Conservation (phyloP, 129 eudicot species). For the Centella asiatica region DNA sequence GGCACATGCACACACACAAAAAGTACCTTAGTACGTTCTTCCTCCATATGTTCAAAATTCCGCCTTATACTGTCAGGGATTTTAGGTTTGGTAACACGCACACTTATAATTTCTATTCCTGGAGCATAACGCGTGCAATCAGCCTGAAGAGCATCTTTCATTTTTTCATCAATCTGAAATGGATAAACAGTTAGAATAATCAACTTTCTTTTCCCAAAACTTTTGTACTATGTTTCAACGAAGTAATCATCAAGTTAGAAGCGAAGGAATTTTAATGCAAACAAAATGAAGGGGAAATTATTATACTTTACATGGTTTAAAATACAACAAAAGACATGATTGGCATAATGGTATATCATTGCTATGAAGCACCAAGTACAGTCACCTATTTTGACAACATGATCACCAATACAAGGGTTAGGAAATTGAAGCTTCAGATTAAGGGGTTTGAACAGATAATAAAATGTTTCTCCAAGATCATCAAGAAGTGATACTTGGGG, state of each 20-base stretch:
- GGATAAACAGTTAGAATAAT: constrained; percentile 6
- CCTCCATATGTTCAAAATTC: constrained; percentile 94
- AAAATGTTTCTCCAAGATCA: too few relatives aligned
- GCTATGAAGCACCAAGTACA: not conserved
- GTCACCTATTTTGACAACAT: not conserved
- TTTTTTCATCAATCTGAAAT: constrained; percentile 83
- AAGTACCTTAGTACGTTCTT: constrained; percentile 93
- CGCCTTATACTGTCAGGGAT: constrained; percentile 74
- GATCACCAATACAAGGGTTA: not conserved
- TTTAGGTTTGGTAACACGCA: constrained; percentile 91
- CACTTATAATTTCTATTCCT: constrained; percentile 86
- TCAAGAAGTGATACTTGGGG: not conserved
- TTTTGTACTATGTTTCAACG: too few relatives aligned
- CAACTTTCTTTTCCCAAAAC: constrained; percentile 7
- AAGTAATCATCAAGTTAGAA: not conserved
- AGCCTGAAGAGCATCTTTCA: constrained; percentile 97
- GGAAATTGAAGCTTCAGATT: not conserved
- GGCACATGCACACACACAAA: too few relatives aligned
- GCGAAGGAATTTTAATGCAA: not conserved
- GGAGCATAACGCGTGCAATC: constrained; percentile 99
- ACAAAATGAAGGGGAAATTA: not conserved
- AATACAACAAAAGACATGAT: too few relatives aligned
- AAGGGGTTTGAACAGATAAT: too few relatives aligned
- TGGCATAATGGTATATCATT: not conserved
- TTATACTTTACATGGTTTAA: not conserved